Conservation (phyloP, 1,284 basidiomycete genomes). For the Exobasidium rhododendri region DNA sequence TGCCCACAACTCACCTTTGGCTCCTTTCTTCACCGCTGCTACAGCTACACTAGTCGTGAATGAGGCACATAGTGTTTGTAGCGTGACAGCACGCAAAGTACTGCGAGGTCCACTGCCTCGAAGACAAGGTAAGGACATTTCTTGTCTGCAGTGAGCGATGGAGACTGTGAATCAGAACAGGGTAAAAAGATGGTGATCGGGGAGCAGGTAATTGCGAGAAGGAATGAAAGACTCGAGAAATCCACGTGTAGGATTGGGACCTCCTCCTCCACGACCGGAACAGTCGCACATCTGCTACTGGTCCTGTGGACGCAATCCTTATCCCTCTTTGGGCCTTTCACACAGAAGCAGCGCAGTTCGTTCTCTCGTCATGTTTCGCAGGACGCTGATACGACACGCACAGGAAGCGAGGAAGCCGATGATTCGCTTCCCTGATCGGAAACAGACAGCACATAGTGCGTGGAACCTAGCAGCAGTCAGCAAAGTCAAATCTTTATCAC, state of each 20-base stretch:
- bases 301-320: too few relatives aligned
- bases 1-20: conserved; percentile 1
- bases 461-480: background rate
- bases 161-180: too few relatives aligned
- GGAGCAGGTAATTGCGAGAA: too few relatives aligned
- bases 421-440: conserved; percentile 16
- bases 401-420: conserved; percentile 1
- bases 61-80: background rate
- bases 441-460: conserved; percentile 7
- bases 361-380: background rate
- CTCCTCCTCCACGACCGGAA: too few relatives aligned
- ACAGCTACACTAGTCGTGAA: background rate
- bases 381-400: background rate
- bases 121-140: background rate
- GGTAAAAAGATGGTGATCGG: too few relatives aligned
- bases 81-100: background rate
- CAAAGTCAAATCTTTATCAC: background rate
- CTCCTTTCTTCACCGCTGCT: background rate
- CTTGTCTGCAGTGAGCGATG: background rate
- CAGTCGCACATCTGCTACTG: too few relatives aligned
- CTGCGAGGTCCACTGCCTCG: background rate
- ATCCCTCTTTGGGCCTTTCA: background rate
- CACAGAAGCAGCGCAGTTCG: background rate
- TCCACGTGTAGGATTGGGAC: too few relatives aligned
- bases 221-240: too few relatives aligned